These are phyloP conservation scores for Aspergillus fijiensis DNA, from an alignment of 2,329 filamentous ascomycete genomes.

Conservation along the genomic window DNA sequence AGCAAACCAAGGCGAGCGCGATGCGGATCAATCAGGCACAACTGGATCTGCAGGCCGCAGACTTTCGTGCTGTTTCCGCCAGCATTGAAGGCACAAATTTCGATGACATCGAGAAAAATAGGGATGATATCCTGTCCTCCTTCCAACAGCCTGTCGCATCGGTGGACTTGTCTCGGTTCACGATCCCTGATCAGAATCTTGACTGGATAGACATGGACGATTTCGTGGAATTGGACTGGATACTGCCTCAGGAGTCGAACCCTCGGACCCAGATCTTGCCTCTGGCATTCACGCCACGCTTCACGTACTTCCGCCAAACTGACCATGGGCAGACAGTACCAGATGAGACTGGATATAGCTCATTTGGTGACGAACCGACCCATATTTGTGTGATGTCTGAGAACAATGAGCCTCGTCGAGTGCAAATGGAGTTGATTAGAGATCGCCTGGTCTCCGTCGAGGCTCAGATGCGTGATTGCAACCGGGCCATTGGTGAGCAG, in stretches of 20 bases:
- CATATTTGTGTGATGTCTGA: constrained; percentile 95
- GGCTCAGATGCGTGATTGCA: constrained; percentile 73
- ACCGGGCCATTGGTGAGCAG: constrained; percentile 69
- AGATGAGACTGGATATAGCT: constrained; percentile 77
- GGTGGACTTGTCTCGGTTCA: constrained; percentile 77
- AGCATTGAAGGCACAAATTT: constrained; percentile 77
- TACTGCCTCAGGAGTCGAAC: constrained; percentile 82
- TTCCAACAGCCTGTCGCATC: constrained; percentile 54
- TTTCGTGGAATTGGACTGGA: constrained; percentile 97
- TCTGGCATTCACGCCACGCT: constrained; percentile 84
- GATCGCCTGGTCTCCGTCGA: constrained; percentile 76
- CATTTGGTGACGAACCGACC: constrained; percentile 89
- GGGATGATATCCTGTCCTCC: constrained; percentile 59
- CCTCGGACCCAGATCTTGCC: constrained; percentile 93
- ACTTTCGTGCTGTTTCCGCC: constrained; percentile 89
- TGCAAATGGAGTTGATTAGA: constrained; percentile 83
- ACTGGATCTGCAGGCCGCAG: constrained; percentile 84
- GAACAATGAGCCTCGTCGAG: constrained; percentile 80
- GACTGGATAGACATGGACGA: constrained; percentile 99
- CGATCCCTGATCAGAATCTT: constrained; percentile 90
- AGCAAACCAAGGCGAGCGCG: constrained; percentile 77
- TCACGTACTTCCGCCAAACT: constrained; percentile 96
- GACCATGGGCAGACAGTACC: constrained; percentile 77
- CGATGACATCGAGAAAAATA: constrained; percentile 65
- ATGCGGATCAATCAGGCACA: constrained; percentile 97